These are phyloP conservation scores for Hymenoscyphus linearis DNA, from an alignment of 2,329 filamentous ascomycete genomes.

Conservation along the genomic window DNA sequence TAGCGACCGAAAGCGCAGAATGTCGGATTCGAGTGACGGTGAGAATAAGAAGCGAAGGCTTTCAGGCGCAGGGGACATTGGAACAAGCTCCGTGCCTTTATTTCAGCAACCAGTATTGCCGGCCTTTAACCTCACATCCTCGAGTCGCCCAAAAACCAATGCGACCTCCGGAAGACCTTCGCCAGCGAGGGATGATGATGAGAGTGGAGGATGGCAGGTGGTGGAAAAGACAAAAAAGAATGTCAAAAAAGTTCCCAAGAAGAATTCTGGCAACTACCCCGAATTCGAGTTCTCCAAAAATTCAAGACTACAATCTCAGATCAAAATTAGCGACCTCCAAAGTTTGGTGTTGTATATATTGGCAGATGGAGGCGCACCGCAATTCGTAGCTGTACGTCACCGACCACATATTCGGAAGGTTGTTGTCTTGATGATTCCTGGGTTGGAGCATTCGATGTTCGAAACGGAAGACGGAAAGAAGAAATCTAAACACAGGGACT, in stretches of 20 bases:
- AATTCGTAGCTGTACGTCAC: slow-evolving; percentile 60
- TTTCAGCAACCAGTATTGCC: slow-evolving; percentile 29
- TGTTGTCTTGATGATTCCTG: slow-evolving; percentile 87
- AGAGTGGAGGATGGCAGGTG: slow-evolving; percentile 45
- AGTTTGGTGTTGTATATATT: slow-evolving; percentile 62
- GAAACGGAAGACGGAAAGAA: slow-evolving; percentile 37
- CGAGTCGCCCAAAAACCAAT: slow-evolving; percentile 19
- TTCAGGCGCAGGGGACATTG: slow-evolving; percentile 19
- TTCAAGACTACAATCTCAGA: slow-evolving; percentile 54
- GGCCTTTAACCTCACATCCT: slow-evolving; percentile 31
- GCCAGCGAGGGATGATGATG: slow-evolving; percentile 4
- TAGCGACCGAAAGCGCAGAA: slow-evolving; percentile 5
- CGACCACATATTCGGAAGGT: slow-evolving; percentile 68
- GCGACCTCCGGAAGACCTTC: slow-evolving; percentile 9
- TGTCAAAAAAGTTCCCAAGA: slow-evolving; percentile 54
- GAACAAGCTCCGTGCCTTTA: slow-evolving; percentile 21
- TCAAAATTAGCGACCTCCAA: slow-evolving; percentile 58
- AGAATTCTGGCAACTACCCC: slow-evolving; percentile 53
- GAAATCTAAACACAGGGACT: slow-evolving; percentile 8
- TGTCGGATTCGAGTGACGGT: slow-evolving; percentile 31
- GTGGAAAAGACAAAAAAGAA: slow-evolving; percentile 48
- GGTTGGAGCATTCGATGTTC: slow-evolving; percentile 88
- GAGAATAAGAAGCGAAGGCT: slow-evolving; percentile 28
- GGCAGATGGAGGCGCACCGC: slow-evolving; percentile 58
- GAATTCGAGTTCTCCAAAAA: slow-evolving; percentile 50